These are phyloP conservation scores for Fraxinus cuspidata DNA, from an alignment of 257 asterid species.

Conservation along the genomic window DNA sequence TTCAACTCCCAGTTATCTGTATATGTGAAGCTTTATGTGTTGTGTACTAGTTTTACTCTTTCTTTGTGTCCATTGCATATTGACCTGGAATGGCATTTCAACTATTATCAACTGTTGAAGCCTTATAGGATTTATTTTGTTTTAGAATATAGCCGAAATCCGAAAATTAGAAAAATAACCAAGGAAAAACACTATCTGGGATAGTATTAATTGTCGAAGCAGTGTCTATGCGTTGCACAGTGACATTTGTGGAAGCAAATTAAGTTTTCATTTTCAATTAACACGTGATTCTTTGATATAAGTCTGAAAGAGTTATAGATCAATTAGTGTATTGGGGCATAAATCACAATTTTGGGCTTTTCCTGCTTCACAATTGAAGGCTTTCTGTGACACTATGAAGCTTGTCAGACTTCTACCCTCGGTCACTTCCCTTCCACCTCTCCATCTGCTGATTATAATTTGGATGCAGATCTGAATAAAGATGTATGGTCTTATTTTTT, in stretches of 20 bases:
- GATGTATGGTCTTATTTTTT: not conserved
- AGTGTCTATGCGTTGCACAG: not conserved
- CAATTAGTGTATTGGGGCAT: not conserved
- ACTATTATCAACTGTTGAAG: not conserved
- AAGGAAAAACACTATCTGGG: not conserved
- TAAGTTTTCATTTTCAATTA: conserved; percentile 1
- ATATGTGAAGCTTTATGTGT: conserved; percentile 12
- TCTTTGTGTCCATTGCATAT: not conserved
- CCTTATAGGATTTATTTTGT: conserved; percentile 8
- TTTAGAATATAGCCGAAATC: not conserved
- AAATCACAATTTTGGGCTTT: not conserved
- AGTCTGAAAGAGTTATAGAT: not conserved
- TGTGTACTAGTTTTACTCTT: not conserved
- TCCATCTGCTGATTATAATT: not conserved
- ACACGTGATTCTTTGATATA: not conserved
- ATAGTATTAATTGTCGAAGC: not conserved
- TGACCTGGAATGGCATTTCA: not conserved
- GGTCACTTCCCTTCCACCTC: not conserved
- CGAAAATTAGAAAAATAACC: not conserved
- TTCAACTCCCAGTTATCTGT: conserved; percentile 7
- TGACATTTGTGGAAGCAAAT: not conserved
- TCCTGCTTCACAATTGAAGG: not conserved
- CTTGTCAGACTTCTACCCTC: not conserved
- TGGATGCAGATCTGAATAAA: not conserved
- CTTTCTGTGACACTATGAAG: not conserved